Base-by-base conservation (phyloP, 2,329 filamentous ascomycete species). In the Lasiodiplodia theobromae region DNA sequence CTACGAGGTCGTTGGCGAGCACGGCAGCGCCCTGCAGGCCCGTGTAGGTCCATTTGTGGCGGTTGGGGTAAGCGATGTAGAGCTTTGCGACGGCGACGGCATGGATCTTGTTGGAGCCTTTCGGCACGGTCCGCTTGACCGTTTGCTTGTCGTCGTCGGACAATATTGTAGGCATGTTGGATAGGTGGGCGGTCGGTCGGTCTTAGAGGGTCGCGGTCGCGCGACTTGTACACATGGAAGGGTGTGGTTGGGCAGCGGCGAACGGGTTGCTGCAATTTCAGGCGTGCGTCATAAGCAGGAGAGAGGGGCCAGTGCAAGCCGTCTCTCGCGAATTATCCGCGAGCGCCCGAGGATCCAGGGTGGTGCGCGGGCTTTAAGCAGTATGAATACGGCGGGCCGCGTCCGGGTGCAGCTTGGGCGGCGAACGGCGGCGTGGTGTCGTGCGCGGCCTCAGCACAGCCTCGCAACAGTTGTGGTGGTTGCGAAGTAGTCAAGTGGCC, bases 61-160 rank as follows among this genome's bases (percentile, higher is more conserved):
- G 87, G 82, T 96, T 89, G 14, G 96, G 96, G 77, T 97, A 92
- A 75, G 95, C 94, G 77, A 98, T 89, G 82, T 97, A 98, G 74
- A 99, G 90, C 77, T 92, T 91, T 70, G 94, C 95, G 73, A 98
- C 94, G 70, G 93, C 96, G 72, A 97, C 95, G 71, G 94, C 94
- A 73, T 96, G 92, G 81, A 99, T 98, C 86, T 98, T 98, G 89
- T 98, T 99, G 76, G 90, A 90, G 71, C 93, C 89, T 81, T 97
- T 97, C 71, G 96, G 95, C 67, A 99, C 93, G 74, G 91, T 92
- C 78, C 96, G 91, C 85, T 96, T 97, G 82, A 99, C 94, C 70
- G 90, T 97, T 83, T 96, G 92, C 86, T 97, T 97, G 84, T 99
- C 96, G 76, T 94, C 91, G 77, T 97, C 95, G 78, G 86, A 92